Percentiles rank a stretch among this genome's conserved stretches.
These are phyloP conservation scores for Imleria badia DNA, from an alignment of 768 basidiomycete species.

Conservation along the genomic window DNA sequence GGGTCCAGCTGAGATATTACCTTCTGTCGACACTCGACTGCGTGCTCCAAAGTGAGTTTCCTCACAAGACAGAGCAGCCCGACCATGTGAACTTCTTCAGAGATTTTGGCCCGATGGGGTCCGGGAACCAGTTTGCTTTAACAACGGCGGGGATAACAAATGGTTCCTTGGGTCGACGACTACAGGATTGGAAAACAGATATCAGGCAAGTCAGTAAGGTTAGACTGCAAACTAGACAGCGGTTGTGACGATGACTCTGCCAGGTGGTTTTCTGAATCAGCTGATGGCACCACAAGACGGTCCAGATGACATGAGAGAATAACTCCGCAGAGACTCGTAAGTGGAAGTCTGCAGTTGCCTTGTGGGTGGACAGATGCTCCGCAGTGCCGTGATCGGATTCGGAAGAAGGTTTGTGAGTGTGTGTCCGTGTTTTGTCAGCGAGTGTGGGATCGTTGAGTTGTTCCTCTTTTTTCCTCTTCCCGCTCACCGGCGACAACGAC, in stretches of 20 bases:
- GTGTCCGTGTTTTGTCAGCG: slow-evolving; percentile 20
- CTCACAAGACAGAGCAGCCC: too few species aligned
- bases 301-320: too few species aligned
- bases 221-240: not conserved
- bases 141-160: too few species aligned
- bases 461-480: not conserved
- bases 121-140: not conserved
- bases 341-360: too few species aligned
- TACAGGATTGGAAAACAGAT: not conserved
- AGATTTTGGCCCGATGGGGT: not conserved
- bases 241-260: not conserved
- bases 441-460: not conserved
- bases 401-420: slow-evolving; percentile 11
- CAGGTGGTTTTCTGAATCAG: too few species aligned
- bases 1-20: not conserved
- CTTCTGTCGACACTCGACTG: not conserved
- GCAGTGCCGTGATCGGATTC: too few species aligned
- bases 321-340: too few species aligned
- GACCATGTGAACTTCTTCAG: not conserved
- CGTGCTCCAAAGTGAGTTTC: too few species aligned
- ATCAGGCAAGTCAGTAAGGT: not conserved
- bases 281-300: too few species aligned
- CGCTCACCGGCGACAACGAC: slow-evolving; percentile 12
- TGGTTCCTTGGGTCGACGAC: not conserved
- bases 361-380: too few species aligned